A percentile compares a stretch with the other conserved stretches of the same genome.
phyloP scores from a whole-genome alignment of 2,329 filamentous ascomycete genomes.

The Paracoccidioides lutzii region DNA sequence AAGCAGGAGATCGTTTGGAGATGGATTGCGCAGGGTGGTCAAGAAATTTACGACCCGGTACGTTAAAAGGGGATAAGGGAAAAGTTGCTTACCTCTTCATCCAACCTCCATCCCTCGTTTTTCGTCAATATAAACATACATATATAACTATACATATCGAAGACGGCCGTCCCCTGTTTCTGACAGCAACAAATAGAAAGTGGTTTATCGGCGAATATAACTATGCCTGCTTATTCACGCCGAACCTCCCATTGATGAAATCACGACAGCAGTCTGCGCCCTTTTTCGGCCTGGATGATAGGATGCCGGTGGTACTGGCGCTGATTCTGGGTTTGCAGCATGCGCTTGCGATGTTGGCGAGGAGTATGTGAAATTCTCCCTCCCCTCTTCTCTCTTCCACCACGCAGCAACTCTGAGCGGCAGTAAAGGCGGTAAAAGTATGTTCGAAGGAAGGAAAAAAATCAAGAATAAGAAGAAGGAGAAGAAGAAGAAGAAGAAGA shows the following conservation, averaged over 20 bases:
- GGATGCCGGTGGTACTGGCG: slow-evolving; percentile 54
- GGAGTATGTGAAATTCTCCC: slow-evolving; percentile 19
- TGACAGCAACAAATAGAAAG: slow-evolving; percentile 33
- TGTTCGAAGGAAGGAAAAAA: no score
- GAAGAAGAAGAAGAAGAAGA: neutral
- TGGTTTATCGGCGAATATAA: slow-evolving; percentile 78
- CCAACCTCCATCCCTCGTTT: neutral
- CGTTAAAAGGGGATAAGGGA: slow-evolving; percentile 1
- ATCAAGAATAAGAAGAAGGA: no score
- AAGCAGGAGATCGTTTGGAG: slow-evolving; percentile 22
- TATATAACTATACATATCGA: neutral
- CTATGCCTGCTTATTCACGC: slow-evolving; percentile 76
- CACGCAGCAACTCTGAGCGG: no score
- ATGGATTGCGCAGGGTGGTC: slow-evolving; percentile 22
- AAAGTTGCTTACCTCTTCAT: neutral
- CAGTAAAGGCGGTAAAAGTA: no score
- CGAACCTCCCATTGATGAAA: slow-evolving; percentile 70
- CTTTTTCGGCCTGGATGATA: slow-evolving; percentile 57
- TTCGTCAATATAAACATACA: no score
- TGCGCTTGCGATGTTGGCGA: slow-evolving; percentile 52
- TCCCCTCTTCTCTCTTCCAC: neutral
- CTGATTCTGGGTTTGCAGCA: slow-evolving; percentile 58
- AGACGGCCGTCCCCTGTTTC: neutral
- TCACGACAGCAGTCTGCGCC: slow-evolving; percentile 46
- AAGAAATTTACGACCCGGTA: slow-evolving; percentile 33